phyloP scores from a whole-genome alignment of 2,329 filamentous ascomycete genomes.

The Colletotrichum phormii region DNA sequence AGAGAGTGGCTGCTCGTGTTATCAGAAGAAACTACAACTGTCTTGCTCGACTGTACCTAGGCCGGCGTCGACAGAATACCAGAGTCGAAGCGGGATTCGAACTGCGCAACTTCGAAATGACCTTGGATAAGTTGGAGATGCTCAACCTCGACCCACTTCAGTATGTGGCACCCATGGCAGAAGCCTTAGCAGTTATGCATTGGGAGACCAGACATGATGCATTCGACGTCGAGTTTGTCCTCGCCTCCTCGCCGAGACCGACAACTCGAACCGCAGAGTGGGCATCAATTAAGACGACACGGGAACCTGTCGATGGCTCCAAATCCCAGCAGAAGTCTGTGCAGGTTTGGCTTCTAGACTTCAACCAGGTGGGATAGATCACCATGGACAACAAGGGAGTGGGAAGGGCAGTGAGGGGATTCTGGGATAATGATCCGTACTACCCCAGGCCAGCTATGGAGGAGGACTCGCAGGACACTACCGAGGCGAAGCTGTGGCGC shows the following conservation, averaged over 20 bases:
- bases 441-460: not conserved
- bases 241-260: constrained; percentile 40
- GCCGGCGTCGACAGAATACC: constrained; percentile 15
- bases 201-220: constrained; percentile 46
- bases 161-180: constrained; percentile 41
- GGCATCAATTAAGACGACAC: not conserved
- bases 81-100: constrained; percentile 35
- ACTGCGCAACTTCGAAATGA: constrained; percentile 47
- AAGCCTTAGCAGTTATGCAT: constrained; percentile 46
- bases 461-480: not conserved
- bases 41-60: constrained; percentile 37
- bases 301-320: not conserved
- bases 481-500: not conserved
- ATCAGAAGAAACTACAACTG: constrained; percentile 8
- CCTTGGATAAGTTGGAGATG: constrained; percentile 44
- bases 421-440: constrained; percentile 6
- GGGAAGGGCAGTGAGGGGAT: not conserved
- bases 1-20: not conserved
- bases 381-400: not conserved
- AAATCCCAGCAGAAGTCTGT: not conserved
- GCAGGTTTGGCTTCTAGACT: not conserved
- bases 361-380: not conserved
- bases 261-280: not conserved
- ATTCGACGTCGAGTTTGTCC: constrained; percentile 47
- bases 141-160: constrained; percentile 39